A percentile compares a stretch with the other conserved stretches of the same genome.
phyloP scores from a whole-genome alignment of 2,329 filamentous ascomycete genomes.

The Rhynchosporium secalis region DNA sequence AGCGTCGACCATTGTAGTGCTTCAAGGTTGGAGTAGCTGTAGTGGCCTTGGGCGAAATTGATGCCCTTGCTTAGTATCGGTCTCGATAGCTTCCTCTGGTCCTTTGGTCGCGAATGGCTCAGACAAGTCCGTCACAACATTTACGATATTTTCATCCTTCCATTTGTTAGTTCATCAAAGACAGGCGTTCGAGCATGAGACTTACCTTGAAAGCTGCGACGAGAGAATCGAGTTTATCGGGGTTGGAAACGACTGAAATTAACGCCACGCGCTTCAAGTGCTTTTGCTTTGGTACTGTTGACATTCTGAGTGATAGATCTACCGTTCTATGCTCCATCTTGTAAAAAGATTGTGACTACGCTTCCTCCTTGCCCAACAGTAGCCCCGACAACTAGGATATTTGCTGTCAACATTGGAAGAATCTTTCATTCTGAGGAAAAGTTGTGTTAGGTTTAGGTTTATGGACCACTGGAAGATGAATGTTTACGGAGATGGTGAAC shows the following conservation, averaged over 20 bases:
- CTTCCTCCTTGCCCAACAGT: constrained; percentile 51
- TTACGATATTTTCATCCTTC: constrained; percentile 50
- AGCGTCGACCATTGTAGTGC: constrained; percentile 48
- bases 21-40: constrained; percentile 44
- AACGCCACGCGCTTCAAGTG: constrained; percentile 42
- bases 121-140: constrained; percentile 58
- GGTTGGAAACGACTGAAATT: constrained; percentile 47
- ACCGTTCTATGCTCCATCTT: constrained; percentile 43
- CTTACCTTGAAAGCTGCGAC: constrained; percentile 42
- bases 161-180: constrained; percentile 11
- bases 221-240: constrained; percentile 45
- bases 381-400: constrained; percentile 46
- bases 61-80: constrained; percentile 47
- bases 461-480: background rate
- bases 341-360: constrained; percentile 46
- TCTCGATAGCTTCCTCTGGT: constrained; percentile 40
- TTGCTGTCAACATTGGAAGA: constrained; percentile 24
- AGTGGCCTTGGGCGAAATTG: constrained; percentile 45
- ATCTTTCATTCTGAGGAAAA: background rate
- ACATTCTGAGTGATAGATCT: constrained; percentile 49
- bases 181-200: background rate
- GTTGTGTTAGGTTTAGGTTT: background rate
- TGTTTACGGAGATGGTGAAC: background rate
- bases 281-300: constrained; percentile 44
- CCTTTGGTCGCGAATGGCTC: constrained; percentile 46